A percentile compares a stretch with the other conserved stretches of the same genome.
Evolutionary conservation across 805 yeast genomes (phyloP).

Genomic region (Yamadazyma phyllophila): DNA sequence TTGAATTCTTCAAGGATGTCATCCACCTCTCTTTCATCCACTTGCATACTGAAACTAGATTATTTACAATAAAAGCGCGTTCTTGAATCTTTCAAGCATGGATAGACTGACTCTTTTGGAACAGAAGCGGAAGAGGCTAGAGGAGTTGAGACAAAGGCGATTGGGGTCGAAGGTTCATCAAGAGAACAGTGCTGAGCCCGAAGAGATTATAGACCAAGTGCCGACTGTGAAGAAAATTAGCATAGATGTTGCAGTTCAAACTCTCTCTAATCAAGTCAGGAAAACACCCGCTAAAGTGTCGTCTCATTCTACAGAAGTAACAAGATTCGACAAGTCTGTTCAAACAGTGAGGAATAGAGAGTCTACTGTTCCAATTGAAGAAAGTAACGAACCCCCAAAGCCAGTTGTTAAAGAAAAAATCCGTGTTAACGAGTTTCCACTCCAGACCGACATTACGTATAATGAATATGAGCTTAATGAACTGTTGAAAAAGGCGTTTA

Average conservation of each 20-base stretch:
- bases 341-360: constrained; percentile 5
- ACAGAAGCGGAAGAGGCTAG: constrained; percentile 37
- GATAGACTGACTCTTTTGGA: constrained; percentile 39
- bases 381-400: neutral
- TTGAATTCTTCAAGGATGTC: constrained; percentile 72
- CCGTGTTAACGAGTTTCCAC: neutral
- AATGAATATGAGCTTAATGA: constrained; percentile 20
- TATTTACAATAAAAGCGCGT: constrained; percentile 4
- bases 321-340: constrained; percentile 10
- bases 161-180: constrained; percentile 8
- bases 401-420: neutral
- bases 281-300: neutral
- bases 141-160: constrained; percentile 22
- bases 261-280: neutral
- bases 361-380: neutral
- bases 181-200: neutral
- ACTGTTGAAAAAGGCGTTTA: constrained; percentile 22
- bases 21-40: constrained; percentile 48
- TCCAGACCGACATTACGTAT: constrained; percentile 3
- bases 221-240: neutral
- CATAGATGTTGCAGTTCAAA: constrained; percentile 7
- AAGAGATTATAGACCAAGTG: neutral
- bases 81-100: constrained; percentile 16
- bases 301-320: neutral
- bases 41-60: neutral